Percentiles rank a stretch among this genome's conserved stretches.
Evolutionary conservation across 352 stramenopile genomes (phyloP).

Genomic region (Phytophthora citricola): DNA sequence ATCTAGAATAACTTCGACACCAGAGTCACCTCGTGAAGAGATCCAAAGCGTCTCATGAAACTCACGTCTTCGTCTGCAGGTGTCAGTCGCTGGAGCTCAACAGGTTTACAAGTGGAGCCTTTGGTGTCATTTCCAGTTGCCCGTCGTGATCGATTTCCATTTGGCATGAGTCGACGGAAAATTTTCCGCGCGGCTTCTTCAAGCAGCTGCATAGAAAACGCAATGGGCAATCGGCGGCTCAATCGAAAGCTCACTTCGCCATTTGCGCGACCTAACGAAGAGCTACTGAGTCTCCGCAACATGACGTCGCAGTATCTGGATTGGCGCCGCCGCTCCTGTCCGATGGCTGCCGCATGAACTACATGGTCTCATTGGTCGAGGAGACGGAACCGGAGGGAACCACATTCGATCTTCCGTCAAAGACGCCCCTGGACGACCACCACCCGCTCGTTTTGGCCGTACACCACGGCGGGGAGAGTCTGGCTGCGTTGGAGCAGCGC

Average conservation of each 20-base stretch:
- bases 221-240: background rate
- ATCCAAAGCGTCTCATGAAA: too few relatives aligned
- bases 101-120: too few relatives aligned
- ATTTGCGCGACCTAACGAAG: constrained; percentile 23
- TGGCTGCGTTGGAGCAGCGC: constrained; percentile 17
- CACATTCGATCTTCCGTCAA: background rate
- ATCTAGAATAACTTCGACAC: too few relatives aligned
- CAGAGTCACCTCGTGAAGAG: too few relatives aligned
- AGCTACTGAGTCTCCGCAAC: constrained; percentile 8
- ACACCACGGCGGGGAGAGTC: constrained; percentile 4
- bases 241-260: constrained; percentile 11
- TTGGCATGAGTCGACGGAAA: too few relatives aligned
- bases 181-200: constrained; percentile 10
- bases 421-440: constrained; percentile 14
- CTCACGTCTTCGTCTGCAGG: too few relatives aligned
- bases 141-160: too few relatives aligned
- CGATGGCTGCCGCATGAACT: constrained; percentile 13
- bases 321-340: constrained; percentile 26
- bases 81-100: too few relatives aligned
- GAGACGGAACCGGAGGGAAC: background rate
- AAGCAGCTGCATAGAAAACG: constrained; percentile 21
- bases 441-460: constrained; percentile 11
- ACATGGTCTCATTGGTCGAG: constrained; percentile 1
- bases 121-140: too few relatives aligned
- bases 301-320: constrained; percentile 10